Conservation (phyloP, 768 basidiomycete species). For the Lactifluus piperatus region DNA sequence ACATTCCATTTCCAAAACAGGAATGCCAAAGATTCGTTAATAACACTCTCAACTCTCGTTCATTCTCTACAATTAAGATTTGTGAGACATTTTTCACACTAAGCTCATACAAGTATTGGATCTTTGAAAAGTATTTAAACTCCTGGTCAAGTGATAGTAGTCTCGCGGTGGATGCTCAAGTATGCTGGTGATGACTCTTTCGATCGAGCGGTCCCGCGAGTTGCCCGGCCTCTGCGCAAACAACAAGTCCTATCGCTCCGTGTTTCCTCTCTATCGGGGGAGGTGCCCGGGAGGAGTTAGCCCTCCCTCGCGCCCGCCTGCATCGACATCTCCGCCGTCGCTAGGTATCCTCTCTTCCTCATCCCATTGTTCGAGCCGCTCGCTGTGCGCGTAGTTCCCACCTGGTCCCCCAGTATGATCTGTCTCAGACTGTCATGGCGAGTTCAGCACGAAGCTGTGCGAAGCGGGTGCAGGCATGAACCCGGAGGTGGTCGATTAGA, state of each 20-base stretch:
- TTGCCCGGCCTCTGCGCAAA: constrained; percentile 58
- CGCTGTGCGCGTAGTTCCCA: constrained; percentile 49
- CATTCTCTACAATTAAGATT: too few relatives aligned
- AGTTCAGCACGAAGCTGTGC: constrained; percentile 80
- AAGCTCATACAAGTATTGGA: too few relatives aligned
- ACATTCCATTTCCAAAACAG: too few relatives aligned
- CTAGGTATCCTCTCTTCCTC: constrained; percentile 61
- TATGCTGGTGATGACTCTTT: constrained; percentile 77
- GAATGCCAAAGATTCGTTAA: too few relatives aligned
- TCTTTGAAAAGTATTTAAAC: too few relatives aligned
- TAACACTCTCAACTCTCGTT: too few relatives aligned
- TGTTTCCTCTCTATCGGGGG: constrained; percentile 49
- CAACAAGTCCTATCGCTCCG: constrained; percentile 48
- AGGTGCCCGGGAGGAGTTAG: constrained; percentile 39
- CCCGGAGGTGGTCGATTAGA: constrained; percentile 83
- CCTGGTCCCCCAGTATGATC: constrained; percentile 66
- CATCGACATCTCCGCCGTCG: constrained; percentile 49
- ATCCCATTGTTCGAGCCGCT: constrained; percentile 67
- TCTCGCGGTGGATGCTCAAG: constrained; percentile 76
- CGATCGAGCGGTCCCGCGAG: constrained; percentile 75
- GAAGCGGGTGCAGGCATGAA: constrained; percentile 71
- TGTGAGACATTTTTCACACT: too few relatives aligned
- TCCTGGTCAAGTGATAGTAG: too few relatives aligned
- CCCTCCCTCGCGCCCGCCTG: constrained; percentile 32
- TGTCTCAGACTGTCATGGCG: constrained; percentile 78